phyloP scores from a whole-genome alignment of 2,329 filamentous ascomycete species.

The Chalaropsis thielavioides region DNA sequence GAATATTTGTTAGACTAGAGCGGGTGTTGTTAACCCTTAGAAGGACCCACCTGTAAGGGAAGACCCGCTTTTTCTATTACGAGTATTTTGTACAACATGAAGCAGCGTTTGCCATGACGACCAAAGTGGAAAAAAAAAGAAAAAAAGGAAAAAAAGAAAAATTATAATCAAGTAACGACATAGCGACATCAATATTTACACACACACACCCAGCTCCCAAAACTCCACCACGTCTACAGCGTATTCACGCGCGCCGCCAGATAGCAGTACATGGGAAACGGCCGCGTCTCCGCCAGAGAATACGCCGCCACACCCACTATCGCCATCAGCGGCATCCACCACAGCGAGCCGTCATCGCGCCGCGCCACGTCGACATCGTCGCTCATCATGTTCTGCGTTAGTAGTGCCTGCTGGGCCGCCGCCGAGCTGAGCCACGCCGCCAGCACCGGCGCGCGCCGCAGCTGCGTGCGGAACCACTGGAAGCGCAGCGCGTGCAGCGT shows the following conservation, averaged over 20 bases:
- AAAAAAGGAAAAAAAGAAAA: background rate
- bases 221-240: background rate
- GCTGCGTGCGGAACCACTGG: constrained; percentile 3
- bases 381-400: background rate
- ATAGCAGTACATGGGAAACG: constrained; percentile 10
- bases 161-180: no score
- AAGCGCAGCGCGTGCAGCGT: constrained; percentile 17
- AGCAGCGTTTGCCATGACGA: background rate
- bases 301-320: background rate
- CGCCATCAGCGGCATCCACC: constrained; percentile 12
- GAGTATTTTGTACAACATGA: no score
- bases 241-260: constrained; percentile 8
- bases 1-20: no score
- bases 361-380: background rate
- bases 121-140: background rate
- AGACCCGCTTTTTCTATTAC: no score
- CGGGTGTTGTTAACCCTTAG: no score
- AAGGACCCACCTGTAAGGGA: no score
- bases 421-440: background rate
- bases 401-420: background rate
- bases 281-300: background rate
- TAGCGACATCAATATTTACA: background rate
- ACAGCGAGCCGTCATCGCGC: background rate
- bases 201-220: background rate
- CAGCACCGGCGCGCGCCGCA: background rate